Base-by-base conservation (phyloP, 192 early-diverging fungal genomes). In the Rhizoclosmatium sp. region DNA sequence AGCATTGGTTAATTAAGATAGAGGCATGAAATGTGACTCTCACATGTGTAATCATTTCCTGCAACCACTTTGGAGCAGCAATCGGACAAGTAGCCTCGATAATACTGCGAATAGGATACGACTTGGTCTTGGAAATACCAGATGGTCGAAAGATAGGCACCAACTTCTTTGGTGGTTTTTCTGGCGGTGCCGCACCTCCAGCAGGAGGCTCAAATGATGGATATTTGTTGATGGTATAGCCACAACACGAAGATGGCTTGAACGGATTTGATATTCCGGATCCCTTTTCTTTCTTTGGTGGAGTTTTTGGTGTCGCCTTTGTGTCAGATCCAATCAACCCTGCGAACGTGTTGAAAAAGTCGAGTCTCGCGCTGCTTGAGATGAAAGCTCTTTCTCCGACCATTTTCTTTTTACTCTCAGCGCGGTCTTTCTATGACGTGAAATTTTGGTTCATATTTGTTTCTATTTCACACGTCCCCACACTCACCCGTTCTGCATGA, bases 161-260 rank as follows among this genome's bases (percentile, higher is more conserved):
- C 45, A 76, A 14, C 48, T 80, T 79, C 19, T 71, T 73, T n/a
- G 74, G 79, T 68, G 54, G 49, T 54, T 67, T 83, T 68, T 39
- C 74, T 39, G 10, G 21, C 61, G n/a, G 42, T 56, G 39, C 51
- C 39, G 49, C 21, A 65, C 19, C 61, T 44, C 23, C 60, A 4
- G 71, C 65, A 31, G 85, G 85, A 1, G 69, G 44, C 64, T 89
- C 87, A 61, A 86, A 79, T 1, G 46, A 67, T 4, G 87, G 87
- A 78, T 89, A 89, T 47, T 80, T 85, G 73, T 89, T 89, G 78
- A 89, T 89, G n/a, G 87, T 89, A 51, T 72, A 85, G 41, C 87
- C 87, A 47, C 76, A 82, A 54, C 79, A 77, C 19, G 81, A 83
- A 2, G 86, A 82, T 2, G 87, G 86, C 70, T 89, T 89, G 84